Conservation (phyloP, 768 basidiomycete genomes). For the Mycena amicta region DNA sequence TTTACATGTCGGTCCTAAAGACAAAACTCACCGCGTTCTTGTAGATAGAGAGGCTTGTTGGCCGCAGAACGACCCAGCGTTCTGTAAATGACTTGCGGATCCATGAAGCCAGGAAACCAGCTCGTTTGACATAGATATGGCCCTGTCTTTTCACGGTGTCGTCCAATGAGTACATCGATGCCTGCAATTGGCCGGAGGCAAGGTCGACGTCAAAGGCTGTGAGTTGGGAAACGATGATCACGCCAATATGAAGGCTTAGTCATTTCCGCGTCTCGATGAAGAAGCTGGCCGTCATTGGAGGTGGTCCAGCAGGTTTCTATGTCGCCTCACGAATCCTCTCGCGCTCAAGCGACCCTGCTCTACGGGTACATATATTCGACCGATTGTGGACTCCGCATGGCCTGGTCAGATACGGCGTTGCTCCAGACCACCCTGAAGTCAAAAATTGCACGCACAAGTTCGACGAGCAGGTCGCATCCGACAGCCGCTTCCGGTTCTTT, state of each 20-base stretch:
- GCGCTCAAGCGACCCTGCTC: conserved; percentile 45
- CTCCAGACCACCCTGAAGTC: conserved; percentile 98
- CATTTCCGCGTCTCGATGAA: conserved; percentile 44
- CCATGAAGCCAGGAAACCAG: conserved; percentile 19
- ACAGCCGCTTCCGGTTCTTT: conserved; percentile 84
- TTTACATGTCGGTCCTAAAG: background rate
- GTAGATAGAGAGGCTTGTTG: conserved; percentile 17
- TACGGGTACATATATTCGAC: conserved; percentile 87
- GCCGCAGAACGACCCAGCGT: conserved; percentile 21
- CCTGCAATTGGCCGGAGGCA: too few species aligned
- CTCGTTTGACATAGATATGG: conserved; percentile 12
- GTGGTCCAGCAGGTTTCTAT: conserved; percentile 96
- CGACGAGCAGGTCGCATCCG: conserved; percentile 67
- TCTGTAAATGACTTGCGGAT: conserved; percentile 22
- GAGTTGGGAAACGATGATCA: too few species aligned
- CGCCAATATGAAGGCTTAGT: background rate
- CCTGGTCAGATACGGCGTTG: conserved; percentile 93
- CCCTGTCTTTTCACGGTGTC: conserved; percentile 12
- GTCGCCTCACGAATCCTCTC: conserved; percentile 85
- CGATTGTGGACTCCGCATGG: conserved; percentile 94
- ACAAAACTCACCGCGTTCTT: conserved; percentile 13
- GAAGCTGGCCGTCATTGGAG: conserved; percentile 91
- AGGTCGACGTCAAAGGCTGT: too few species aligned
- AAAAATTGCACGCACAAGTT: conserved; percentile 99
- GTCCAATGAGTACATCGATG: conserved; percentile 10